These are phyloP conservation scores for Cordyceps fumosorosea DNA, from an alignment of 2,329 filamentous ascomycete species.

Conservation along the genomic window DNA sequence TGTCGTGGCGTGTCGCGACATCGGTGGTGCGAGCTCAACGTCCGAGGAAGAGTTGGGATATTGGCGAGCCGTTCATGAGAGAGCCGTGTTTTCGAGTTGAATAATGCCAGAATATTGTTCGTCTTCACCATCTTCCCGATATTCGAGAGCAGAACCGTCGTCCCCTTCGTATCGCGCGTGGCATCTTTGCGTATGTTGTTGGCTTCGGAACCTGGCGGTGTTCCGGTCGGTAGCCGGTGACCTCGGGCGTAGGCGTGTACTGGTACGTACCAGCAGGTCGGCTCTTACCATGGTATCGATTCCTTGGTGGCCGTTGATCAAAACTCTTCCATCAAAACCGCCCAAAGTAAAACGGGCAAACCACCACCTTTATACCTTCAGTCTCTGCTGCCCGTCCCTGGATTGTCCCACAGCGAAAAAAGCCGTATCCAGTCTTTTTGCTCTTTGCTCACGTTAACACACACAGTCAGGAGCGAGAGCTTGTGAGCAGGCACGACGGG, in stretches of 20 bases:
- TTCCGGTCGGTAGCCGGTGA: constrained; percentile 10
- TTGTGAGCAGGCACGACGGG: neutral
- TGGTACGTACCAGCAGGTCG: neutral
- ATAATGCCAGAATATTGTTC: neutral
- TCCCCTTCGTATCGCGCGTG: neutral
- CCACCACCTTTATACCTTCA: constrained; percentile 11
- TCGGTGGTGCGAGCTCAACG: neutral
- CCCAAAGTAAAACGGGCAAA: neutral
- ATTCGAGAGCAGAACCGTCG: neutral
- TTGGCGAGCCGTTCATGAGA: neutral
- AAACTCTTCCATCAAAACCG: neutral
- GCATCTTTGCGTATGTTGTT: neutral
- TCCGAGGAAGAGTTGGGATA: neutral
- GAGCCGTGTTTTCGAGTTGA: neutral
- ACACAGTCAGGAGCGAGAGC: neutral
- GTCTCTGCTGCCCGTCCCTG: constrained; percentile 4
- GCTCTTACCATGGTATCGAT: neutral
- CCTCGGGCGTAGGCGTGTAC: constrained; percentile 5
- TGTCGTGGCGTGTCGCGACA: neutral
- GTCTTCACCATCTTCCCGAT: neutral
- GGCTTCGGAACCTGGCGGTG: neutral
- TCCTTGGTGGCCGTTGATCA: neutral
- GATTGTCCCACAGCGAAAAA: constrained; percentile 10
- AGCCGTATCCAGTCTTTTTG: constrained; percentile 11
- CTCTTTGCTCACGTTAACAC: constrained; percentile 5